Conservation (phyloP, 2,329 filamentous ascomycete species). For the Aspergillus fischeri region DNA sequence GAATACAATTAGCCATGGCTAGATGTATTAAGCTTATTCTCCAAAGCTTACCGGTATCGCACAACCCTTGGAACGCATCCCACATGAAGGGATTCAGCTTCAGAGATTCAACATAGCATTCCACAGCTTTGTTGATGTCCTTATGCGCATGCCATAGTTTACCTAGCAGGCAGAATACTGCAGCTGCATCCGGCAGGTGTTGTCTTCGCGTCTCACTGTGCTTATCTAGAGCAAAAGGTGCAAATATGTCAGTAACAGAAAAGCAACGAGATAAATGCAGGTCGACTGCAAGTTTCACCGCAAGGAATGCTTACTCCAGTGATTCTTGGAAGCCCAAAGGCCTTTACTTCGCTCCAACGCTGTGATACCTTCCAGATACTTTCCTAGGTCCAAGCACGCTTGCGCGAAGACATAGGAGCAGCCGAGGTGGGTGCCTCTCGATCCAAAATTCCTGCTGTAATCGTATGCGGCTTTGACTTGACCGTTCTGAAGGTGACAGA, state of each 20-base stretch:
- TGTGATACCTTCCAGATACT: slow-evolving; percentile 73
- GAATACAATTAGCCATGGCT: slow-evolving; percentile 9
- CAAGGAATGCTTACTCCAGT: slow-evolving; percentile 61
- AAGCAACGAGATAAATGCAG: neutral
- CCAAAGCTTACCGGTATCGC: slow-evolving; percentile 60
- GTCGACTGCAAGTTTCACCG: neutral
- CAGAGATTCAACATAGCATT: slow-evolving; percentile 82
- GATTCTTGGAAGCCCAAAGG: slow-evolving; percentile 71
- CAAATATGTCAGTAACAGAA: neutral
- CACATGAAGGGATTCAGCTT: slow-evolving; percentile 95
- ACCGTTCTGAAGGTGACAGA: slow-evolving; percentile 78
- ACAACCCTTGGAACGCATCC: slow-evolving; percentile 89
- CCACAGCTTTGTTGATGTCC: slow-evolving; percentile 75
- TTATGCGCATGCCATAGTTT: slow-evolving; percentile 80
- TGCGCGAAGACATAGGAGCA: slow-evolving; percentile 92
- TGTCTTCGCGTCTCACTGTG: slow-evolving; percentile 73
- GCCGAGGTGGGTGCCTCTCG: slow-evolving; percentile 71
- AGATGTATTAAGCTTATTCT: neutral
- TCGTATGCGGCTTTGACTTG: slow-evolving; percentile 85
- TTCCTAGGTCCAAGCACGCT: slow-evolving; percentile 74
- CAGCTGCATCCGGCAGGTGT: slow-evolving; percentile 75
- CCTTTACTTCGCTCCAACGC: slow-evolving; percentile 77
- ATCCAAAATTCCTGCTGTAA: slow-evolving; percentile 66
- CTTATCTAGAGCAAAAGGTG: slow-evolving; percentile 45
- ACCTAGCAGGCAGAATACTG: slow-evolving; percentile 76